A percentile compares a stretch with the other conserved stretches of the same genome.
Evolutionary conservation across 768 basidiomycete genomes (phyloP).

Genomic region (Lactifluus hygrophoroides): DNA sequence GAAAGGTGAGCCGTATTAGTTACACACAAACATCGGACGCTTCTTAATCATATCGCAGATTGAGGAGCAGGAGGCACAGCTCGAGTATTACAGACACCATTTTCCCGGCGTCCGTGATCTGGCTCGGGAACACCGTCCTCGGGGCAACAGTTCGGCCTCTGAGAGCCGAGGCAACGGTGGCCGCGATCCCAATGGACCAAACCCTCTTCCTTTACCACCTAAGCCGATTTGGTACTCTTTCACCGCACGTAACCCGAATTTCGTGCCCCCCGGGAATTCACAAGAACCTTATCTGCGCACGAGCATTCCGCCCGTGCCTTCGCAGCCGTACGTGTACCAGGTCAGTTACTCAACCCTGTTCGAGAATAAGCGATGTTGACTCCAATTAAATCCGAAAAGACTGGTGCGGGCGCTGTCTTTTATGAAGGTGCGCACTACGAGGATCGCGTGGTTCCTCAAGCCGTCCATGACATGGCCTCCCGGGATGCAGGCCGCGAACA

Average conservation of each 20-base stretch:
- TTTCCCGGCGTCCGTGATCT: constrained; percentile 12
- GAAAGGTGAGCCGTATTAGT: constrained; percentile 9
- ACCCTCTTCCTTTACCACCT: constrained; percentile 14
- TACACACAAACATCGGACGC: neutral
- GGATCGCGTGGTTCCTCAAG: constrained; percentile 14
- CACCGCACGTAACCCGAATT: constrained; percentile 11
- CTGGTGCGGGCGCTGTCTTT: constrained; percentile 12
- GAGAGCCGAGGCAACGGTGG: constrained; percentile 3
- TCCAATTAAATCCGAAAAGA: neutral
- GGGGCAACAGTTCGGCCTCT: neutral
- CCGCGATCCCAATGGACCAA: neutral
- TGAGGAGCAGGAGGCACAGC: constrained; percentile 1
- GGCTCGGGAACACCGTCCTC: constrained; percentile 4
- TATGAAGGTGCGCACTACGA: constrained; percentile 12
- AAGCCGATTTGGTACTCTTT: constrained; percentile 7
- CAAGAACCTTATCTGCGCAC: constrained; percentile 15
- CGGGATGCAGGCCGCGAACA: neutral
- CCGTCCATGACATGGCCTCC: constrained; percentile 4
- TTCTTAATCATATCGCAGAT: constrained; percentile 9
- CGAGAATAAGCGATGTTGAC: neutral
- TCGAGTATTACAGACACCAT: constrained; percentile 8
- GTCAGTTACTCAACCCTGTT: neutral
- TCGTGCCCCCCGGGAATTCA: constrained; percentile 4
- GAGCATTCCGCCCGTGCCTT: neutral
- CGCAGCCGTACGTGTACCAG: constrained; percentile 12